These are phyloP conservation scores for Boletus subcaerulescens DNA, from an alignment of 768 basidiomycete species.

Conservation along the genomic window DNA sequence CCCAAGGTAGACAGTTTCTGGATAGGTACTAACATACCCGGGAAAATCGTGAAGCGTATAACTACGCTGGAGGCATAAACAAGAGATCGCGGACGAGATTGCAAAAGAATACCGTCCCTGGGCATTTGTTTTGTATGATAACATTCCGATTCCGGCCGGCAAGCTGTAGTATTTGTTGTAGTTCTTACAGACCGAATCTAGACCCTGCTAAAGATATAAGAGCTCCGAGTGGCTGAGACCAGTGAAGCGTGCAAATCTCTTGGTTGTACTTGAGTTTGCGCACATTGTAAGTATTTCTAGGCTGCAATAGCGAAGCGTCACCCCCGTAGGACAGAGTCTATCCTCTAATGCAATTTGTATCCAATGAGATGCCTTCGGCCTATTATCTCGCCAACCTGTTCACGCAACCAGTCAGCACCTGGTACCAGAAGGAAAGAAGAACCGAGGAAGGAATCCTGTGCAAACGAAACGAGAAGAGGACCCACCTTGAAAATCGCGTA, in stretches of 20 bases:
- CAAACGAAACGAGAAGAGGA: neutral
- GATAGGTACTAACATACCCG: slow-evolving; percentile 3
- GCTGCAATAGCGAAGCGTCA: neutral
- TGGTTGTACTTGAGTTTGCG: neutral
- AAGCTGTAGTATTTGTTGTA: no score
- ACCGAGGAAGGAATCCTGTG: no score
- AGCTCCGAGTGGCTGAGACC: neutral
- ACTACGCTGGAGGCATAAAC: slow-evolving; percentile 5
- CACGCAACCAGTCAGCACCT: neutral
- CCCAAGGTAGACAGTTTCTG: neutral
- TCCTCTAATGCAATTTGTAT: slow-evolving; percentile 59
- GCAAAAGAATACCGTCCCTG: neutral
- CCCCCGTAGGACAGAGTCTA: neutral
- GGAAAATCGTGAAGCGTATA: slow-evolving; percentile 8
- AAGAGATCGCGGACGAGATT: slow-evolving; percentile 12
- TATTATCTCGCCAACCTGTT: slow-evolving; percentile 82
- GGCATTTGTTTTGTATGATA: no score
- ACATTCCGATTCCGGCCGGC: no score
- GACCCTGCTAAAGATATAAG: no score
- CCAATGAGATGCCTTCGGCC: slow-evolving; percentile 78
- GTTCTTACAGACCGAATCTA: no score
- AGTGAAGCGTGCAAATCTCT: neutral
- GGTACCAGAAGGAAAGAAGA: neutral
- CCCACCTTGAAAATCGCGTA: slow-evolving; percentile 87
- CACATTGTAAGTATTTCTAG: slow-evolving; percentile 12